Percentiles rank a stretch among this genome's conserved stretches.
Evolutionary conservation across 2,329 filamentous ascomycete species (phyloP).

Genomic region (Pleomassaria siparia): DNA sequence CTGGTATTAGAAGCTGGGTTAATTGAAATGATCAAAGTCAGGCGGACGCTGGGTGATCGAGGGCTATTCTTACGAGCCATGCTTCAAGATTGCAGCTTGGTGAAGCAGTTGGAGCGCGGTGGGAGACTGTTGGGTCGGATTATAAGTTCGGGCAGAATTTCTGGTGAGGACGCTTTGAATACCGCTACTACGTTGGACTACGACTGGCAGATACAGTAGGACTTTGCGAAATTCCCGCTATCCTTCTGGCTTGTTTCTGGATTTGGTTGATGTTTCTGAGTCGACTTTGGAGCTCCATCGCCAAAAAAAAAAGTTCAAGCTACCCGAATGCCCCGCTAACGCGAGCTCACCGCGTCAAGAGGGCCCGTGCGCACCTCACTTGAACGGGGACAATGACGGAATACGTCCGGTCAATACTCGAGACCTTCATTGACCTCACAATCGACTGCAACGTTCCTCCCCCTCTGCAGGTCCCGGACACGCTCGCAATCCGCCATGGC

Average conservation of each 20-base stretch:
- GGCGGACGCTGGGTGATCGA: conserved; percentile 1
- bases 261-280: no score
- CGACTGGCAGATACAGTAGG: no score
- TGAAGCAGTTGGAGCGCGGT: conserved; percentile 1
- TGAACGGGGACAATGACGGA: conserved; percentile 33
- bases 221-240: no score
- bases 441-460: neutral
- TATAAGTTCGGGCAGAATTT: no score
- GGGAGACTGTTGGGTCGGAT: conserved; percentile 7
- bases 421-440: neutral
- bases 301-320: conserved; percentile 21
- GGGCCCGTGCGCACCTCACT: conserved; percentile 18
- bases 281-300: no score
- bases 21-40: neutral
- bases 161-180: no score
- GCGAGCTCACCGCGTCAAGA: conserved; percentile 17
- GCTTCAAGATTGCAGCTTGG: conserved; percentile 1
- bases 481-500: conserved; percentile 64
- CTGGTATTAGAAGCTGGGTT: neutral
- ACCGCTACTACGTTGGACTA: no score
- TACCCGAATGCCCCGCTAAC: conserved; percentile 20
- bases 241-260: no score
- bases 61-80: conserved; percentile 31
- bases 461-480: neutral
- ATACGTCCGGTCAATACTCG: conserved; percentile 23